Base-by-base conservation (phyloP, 2,329 filamentous ascomycete species). In the Apiospora hydei region DNA sequence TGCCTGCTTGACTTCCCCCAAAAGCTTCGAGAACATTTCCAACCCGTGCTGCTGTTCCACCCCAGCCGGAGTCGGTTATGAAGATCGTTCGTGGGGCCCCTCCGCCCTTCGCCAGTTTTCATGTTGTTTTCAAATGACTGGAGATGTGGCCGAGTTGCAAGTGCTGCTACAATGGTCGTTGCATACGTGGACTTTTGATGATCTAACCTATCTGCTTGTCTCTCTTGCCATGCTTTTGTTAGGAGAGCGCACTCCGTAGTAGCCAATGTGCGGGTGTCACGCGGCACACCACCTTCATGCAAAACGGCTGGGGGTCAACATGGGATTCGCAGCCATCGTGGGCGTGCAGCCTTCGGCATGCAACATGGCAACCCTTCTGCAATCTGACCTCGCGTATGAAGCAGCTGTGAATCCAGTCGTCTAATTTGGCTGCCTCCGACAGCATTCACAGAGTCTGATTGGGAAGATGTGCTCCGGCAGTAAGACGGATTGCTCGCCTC, bases 21-120 rank as follows among this genome's bases (percentile, higher is more conserved):
- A 61, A 61, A 34, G 57, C 34, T 64, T 64, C 57, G 34, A 64
- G 57, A 64, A 64, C 30, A 10, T 64, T 64, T 64, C 57, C 57
- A 64, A 41, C 18, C 18, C 30, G 57, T 10, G 18, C 34, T 13
- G 57, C 57, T 64, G 57, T 41, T 21, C 57, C 57, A 41, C 30
- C 21, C 41, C 34, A 14, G 26, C 34, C 24, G 26, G 7, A 10
- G 26, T 64, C 16, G 53, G 18, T 41, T 41, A 38, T 64, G 57
- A 11, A 13, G 34, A n/a, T 64, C 57, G 34, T 41, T 64, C 34
- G 34, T 41, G 57, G 57, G 57, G 41, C 57, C 18, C 18, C 14
- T 41, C 41, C 18, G 4, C 34, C 57, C 6, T n/a, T 34, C 18
- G 57, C 57, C 57, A 38, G 34, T 6, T 18, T 24, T 64, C 8